Evolutionary conservation across 2,329 filamentous ascomycete genomes (phyloP), one percentile per base, ranked within the genome.

Genomic region (Aspergillus sp.): DNA sequence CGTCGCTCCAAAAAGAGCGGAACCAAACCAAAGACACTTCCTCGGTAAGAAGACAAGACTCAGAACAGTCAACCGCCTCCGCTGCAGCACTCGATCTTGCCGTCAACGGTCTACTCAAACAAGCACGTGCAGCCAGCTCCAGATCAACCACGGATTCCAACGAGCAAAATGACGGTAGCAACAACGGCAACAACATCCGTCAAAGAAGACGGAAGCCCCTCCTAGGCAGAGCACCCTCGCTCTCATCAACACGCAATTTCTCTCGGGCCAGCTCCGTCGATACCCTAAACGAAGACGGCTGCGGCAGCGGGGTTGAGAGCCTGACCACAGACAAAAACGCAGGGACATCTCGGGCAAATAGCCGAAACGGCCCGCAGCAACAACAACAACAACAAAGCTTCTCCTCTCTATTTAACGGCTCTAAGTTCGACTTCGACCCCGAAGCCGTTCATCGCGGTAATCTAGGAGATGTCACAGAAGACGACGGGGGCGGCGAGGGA

Each of bases 241-340:
- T 66, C 45, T 57, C 64, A 12, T 71, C 65, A 41, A 72, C 71
- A 7, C 63, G 66, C 43, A 48, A 55, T 19, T 54, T 62, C 38
- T 73, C 71, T 4, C 69, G 72, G 33, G 72, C 72, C 29, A 73
- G 71, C 56, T 74, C 72, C n/a, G 67, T 75, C 46, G 73, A 74
- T 49, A 74, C 72, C 27, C 59, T 74, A 7, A 74, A 75, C 49
- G 64, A 71, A 48, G 67, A 70, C 42, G 67, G 68, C 7, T 64
- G 65, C 34, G 64, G 67, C 33, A 66, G 61, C 34, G 59, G 59
- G 28, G 50, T 67, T 19, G 66, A 69, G 12, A 65, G 60, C 40
- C 46, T 49, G 5, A 52, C 54, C 36, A 58, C 48, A 4, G 54
- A 57, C 10, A 48, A 48, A 10, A 53, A 46, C 3, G 48, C 48